Percentiles rank a stretch among this genome's conserved stretches.
Evolutionary conservation across 192 early-diverging fungal species (phyloP).

Genomic region (Coemansia sp.): DNA sequence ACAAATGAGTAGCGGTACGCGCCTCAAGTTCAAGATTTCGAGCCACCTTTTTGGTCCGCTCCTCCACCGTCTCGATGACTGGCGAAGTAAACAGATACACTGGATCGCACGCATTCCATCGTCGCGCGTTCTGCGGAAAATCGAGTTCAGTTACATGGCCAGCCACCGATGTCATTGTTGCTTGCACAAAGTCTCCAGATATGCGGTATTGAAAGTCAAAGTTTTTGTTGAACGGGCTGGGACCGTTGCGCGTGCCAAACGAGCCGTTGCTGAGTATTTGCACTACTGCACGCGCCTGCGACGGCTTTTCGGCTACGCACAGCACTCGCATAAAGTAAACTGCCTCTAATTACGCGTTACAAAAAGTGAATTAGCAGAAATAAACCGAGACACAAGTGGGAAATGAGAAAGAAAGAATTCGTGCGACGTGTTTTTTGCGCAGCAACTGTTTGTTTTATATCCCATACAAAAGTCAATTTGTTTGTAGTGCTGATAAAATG

Average conservation of each 20-base stretch:
- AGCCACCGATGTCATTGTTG: constrained; percentile 79
- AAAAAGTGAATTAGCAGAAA: constrained; percentile 13
- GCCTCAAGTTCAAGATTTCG: constrained; percentile 68
- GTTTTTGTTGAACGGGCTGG: constrained; percentile 73
- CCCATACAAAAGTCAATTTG: constrained; percentile 1
- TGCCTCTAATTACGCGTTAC: background rate
- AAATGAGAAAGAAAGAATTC: background rate
- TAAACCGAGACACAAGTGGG: constrained; percentile 1
- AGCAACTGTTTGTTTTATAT: background rate
- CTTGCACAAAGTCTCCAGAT: constrained; percentile 54
- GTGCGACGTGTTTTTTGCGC: constrained; percentile 1
- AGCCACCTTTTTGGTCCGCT: constrained; percentile 51
- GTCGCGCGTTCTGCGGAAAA: constrained; percentile 62
- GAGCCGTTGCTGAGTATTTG: constrained; percentile 66
- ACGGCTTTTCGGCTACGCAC: constrained; percentile 97
- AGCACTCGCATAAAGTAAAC: constrained; percentile 66
- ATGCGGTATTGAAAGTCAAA: constrained; percentile 72
- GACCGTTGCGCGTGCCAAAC: constrained; percentile 22
- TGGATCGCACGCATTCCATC: constrained; percentile 66
- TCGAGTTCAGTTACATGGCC: constrained; percentile 76
- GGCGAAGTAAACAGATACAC: constrained; percentile 67
- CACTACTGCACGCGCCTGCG: constrained; percentile 80
- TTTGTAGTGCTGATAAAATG: background rate
- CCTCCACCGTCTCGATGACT: constrained; percentile 57
- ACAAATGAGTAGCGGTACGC: constrained; percentile 61